Conservation (phyloP, 169 alveolate species). For the Babesia sp. region DNA sequence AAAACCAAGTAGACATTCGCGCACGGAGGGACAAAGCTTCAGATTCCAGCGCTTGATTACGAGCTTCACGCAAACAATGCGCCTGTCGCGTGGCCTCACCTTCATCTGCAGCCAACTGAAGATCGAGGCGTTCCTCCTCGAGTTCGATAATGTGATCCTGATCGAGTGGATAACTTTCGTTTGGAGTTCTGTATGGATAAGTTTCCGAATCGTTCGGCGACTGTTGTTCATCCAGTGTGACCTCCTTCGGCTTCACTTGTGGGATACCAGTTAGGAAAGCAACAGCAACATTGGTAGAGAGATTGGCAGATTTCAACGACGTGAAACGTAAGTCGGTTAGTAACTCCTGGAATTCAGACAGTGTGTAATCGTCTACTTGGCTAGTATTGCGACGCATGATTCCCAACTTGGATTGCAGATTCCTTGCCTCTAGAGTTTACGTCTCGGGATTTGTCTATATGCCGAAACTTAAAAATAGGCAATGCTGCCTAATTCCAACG, state of each 20-base stretch:
- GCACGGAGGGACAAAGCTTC: background rate
- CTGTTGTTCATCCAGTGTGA: background rate
- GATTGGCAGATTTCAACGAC: constrained; percentile 57
- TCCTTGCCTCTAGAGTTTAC: background rate
- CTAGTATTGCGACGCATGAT: constrained; percentile 4
- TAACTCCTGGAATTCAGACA: constrained; percentile 59
- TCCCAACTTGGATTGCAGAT: background rate
- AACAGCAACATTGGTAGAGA: constrained; percentile 61
- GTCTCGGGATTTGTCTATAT: no score
- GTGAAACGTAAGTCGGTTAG: constrained; percentile 49
- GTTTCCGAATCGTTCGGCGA: background rate
- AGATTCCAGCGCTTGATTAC: background rate
- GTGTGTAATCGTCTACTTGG: constrained; percentile 10
- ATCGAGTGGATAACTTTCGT: constrained; percentile 12
- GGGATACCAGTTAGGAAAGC: constrained; percentile 55
- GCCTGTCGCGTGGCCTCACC: constrained; percentile 5
- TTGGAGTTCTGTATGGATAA: background rate
- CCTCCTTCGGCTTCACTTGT: constrained; percentile 3
- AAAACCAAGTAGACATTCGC: constrained; percentile 6
- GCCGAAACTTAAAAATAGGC: no score
- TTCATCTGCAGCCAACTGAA: constrained; percentile 17
- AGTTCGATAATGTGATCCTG: constrained; percentile 28
- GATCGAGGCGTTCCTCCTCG: constrained; percentile 33
- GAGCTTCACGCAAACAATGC: background rate
- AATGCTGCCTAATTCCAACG: no score